Evolutionary conservation across 352 stramenopile species (phyloP), one percentile per base, ranked within the genome.

Genomic region (Globisporangium ultimum): DNA sequence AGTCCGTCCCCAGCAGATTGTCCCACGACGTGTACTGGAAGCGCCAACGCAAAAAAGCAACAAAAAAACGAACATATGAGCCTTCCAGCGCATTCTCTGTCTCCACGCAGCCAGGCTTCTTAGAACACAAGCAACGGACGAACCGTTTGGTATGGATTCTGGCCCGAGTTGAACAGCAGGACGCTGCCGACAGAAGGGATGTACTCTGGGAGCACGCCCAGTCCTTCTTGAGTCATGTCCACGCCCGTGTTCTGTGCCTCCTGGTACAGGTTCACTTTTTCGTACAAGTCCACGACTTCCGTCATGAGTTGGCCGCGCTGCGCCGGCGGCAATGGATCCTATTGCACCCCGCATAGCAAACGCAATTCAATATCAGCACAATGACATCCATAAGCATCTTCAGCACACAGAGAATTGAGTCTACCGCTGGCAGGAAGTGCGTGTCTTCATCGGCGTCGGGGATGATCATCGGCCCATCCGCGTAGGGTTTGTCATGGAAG

Each of bases 131-230:
- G 10, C 18, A 36, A 14, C 17, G 15, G 36, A 7, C 52, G 34
- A 53, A 93, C 86, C 72, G 91, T 90, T 60, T 95, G 84, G 63
- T 95, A 95, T 45, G 86, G 86, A 49, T 93, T 95, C 68, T 95
- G 80, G 20, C 81, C 82, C 11, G 86, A 95, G 58, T 95, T 95
- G 64, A 95, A 95, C 17, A 95, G 72, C 67, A 95, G 51, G 17
- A 95, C 78, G 53, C 80, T 91, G 20, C 84, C 86, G 11, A 95
- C 72, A 0, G 86, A 92, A 28, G 83, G 79, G 17, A 95, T 89
- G 54, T 91, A 86, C 64, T 93, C 86, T 3, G 86, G 86, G 42
- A 95, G 60, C 13, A 77, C 70, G 1, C 86, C 86, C 20, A 95
- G 70, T 21, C 86, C 86, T 52, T 95, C 85, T 67, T 84, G 49